Percentiles rank a stretch among this genome's conserved stretches.
Conservation (phyloP, 768 basidiomycete genomes). For the Suillus spraguei region DNA sequence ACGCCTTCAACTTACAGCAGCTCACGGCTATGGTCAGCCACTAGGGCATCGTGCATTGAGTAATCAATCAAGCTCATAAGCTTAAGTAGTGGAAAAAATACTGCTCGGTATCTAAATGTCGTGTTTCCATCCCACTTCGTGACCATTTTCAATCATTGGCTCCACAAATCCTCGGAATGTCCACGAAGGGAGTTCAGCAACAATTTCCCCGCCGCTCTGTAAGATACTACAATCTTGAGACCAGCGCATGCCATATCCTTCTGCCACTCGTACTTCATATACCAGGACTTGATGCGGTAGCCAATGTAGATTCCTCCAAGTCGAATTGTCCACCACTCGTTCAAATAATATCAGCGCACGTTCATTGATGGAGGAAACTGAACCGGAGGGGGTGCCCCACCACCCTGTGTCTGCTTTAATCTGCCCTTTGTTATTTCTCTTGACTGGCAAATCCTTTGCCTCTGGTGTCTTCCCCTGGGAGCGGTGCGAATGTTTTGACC, state of each 20-base stretch:
- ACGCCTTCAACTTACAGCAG: neutral
- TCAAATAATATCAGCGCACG: slow-evolving; percentile 52
- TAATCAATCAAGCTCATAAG: neutral
- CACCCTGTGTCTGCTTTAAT: slow-evolving; percentile 41
- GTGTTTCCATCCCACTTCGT: slow-evolving; percentile 64
- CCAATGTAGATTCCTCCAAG: slow-evolving; percentile 70
- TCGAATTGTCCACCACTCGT: slow-evolving; percentile 51
- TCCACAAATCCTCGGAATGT: slow-evolving; percentile 66
- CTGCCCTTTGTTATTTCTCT: slow-evolving; percentile 20
- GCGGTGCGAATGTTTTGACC: slow-evolving; percentile 67
- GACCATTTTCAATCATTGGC: slow-evolving; percentile 69
- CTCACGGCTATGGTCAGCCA: neutral
- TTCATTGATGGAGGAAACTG: slow-evolving; percentile 54
- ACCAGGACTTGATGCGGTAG: slow-evolving; percentile 62
- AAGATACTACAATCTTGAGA: slow-evolving; percentile 45
- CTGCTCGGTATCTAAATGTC: slow-evolving; percentile 16
- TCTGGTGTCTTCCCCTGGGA: slow-evolving; percentile 31
- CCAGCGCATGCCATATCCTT: slow-evolving; percentile 73
- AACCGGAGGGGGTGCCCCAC: slow-evolving; percentile 62
- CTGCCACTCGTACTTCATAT: slow-evolving; percentile 59
- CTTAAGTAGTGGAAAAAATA: neutral
- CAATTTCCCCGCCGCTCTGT: slow-evolving; percentile 14
- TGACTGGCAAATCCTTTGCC: neutral
- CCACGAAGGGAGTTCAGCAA: slow-evolving; percentile 40
- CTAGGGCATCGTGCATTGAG: neutral